Evolutionary conservation across 768 basidiomycete species (phyloP).

Genomic region (Lentinula guzmanii): DNA sequence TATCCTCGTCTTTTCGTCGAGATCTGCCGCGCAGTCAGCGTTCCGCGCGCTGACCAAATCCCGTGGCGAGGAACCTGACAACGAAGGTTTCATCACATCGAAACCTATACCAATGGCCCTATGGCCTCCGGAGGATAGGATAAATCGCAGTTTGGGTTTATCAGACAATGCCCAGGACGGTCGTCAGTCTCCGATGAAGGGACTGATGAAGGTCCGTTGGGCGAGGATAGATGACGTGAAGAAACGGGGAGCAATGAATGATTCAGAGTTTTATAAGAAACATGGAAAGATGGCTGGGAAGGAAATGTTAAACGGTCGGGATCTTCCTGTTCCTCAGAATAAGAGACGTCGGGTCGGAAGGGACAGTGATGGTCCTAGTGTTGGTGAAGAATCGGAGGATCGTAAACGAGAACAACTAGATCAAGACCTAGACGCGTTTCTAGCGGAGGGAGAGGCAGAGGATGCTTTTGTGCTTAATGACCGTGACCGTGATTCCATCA

Average conservation of each 20-base stretch:
- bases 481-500: neutral
- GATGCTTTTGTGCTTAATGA: conserved; percentile 15
- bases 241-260: conserved; percentile 63
- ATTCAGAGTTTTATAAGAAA: conserved; percentile 76
- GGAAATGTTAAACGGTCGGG: conserved; percentile 36
- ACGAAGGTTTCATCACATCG: conserved; percentile 54
- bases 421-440: conserved; percentile 64
- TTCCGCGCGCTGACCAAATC: conserved; percentile 47
- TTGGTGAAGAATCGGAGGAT: conserved; percentile 19
- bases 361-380: conserved; percentile 17
- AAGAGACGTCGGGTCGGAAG: conserved; percentile 25
- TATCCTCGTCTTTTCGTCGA: conserved; percentile 66
- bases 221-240: conserved; percentile 69
- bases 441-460: conserved; percentile 37
- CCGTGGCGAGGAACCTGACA: conserved; percentile 43
- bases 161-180: conserved; percentile 39
- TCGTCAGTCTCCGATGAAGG: conserved; percentile 35
- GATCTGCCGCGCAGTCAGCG: conserved; percentile 45
- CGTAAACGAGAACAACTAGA: conserved; percentile 42
- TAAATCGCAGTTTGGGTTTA: conserved; percentile 59
- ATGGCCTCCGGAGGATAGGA: conserved; percentile 78
- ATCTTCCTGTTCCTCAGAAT: conserved; percentile 9
- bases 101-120: conserved; percentile 66
- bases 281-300: conserved; percentile 66
- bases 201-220: conserved; percentile 69